phyloP scores from a whole-genome alignment of 345 rosid genomes.

The Abelmoschus esculentus region DNA sequence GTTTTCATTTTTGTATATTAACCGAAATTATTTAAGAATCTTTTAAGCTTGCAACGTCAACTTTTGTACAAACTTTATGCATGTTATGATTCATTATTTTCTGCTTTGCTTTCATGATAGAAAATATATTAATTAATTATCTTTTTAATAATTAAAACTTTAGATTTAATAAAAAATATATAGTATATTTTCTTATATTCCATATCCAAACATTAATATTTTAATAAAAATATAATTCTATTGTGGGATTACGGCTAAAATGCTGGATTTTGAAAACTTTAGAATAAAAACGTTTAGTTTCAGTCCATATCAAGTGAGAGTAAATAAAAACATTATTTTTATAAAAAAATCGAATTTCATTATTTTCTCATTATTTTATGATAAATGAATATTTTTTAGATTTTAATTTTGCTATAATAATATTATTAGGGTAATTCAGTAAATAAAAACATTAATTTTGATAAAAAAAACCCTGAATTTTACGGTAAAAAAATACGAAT shows the following conservation, averaged over 20 bases:
- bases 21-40: background rate
- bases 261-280: background rate
- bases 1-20: background rate
- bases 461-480: too few species aligned
- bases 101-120: conserved; percentile 1
- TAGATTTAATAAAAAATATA: background rate
- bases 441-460: too few species aligned
- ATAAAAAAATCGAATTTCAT: too few species aligned
- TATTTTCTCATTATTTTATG: background rate
- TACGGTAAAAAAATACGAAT: too few species aligned
- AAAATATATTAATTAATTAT: background rate
- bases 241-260: too few species aligned
- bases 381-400: background rate
- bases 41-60: background rate
- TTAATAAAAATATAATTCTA: too few species aligned
- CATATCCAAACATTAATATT: background rate
- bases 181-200: background rate
- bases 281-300: background rate
- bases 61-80: background rate
- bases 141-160: too few species aligned
- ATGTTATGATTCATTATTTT: conserved; percentile 1
- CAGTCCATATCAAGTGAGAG: background rate
- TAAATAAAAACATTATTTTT: too few species aligned
- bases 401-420: too few species aligned
- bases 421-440: too few species aligned